Evolutionary conservation across 257 asterid species (phyloP).

Genomic region (Leptodermis oblonga): DNA sequence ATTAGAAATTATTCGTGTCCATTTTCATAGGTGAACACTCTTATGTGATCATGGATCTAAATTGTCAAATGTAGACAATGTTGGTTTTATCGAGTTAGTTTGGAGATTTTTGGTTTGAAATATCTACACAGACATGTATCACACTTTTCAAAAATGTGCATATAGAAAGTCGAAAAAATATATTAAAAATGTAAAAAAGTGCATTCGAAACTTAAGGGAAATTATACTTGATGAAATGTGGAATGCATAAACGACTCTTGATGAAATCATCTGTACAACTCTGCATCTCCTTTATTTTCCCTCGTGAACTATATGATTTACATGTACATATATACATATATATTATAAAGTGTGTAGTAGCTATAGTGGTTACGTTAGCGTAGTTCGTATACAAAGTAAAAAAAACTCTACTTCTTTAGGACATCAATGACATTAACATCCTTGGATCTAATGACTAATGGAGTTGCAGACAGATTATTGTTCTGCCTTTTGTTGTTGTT

Average conservation of each 20-base stretch:
- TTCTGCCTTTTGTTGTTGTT: conserved; percentile 21
- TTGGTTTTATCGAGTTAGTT: neutral
- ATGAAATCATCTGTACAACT: neutral
- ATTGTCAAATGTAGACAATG: neutral
- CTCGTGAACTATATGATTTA: neutral
- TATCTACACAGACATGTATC: no score
- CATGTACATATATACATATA: neutral
- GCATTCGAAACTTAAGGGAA: no score
- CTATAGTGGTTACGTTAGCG: no score
- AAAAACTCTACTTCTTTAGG: conserved; percentile 30
- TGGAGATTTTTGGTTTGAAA: no score
- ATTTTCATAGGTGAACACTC: no score
- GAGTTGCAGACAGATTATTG: conserved; percentile 34
- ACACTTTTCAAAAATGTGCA: no score
- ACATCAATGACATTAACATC: conserved; percentile 22
- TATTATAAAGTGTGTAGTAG: neutral
- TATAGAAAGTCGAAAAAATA: no score
- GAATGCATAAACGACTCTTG: no score
- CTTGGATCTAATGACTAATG: conserved; percentile 33
- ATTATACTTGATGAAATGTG: no score
- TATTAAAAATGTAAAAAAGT: no score
- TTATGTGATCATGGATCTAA: neutral
- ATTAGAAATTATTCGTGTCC: no score
- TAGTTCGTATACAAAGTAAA: neutral
- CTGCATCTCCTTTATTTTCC: neutral